phyloP scores from a whole-genome alignment of 2,329 filamentous ascomycete genomes.

The Botrytis elliptica region DNA sequence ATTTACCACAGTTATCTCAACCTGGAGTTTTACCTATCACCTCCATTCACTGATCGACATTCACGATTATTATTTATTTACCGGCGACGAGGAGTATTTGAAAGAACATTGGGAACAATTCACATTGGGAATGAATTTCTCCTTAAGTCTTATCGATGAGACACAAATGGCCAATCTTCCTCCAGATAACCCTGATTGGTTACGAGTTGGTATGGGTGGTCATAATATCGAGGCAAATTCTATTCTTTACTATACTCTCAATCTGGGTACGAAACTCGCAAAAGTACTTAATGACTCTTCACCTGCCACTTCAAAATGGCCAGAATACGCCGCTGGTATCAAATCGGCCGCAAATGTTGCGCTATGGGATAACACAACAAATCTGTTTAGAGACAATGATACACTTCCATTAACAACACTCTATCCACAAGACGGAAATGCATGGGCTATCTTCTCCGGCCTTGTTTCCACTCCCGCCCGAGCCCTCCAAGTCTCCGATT shows the following conservation, averaged over 20 bases:
- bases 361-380: conserved; percentile 28
- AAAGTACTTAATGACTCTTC: conserved; percentile 40
- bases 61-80: conserved; percentile 57
- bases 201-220: conserved; percentile 36
- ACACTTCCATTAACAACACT: conserved; percentile 52
- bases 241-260: conserved; percentile 33
- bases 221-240: conserved; percentile 38
- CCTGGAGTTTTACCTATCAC: conserved; percentile 57
- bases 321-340: conserved; percentile 1
- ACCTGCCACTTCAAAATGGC: neutral
- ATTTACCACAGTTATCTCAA: conserved; percentile 40
- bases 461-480: conserved; percentile 28
- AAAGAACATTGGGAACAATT: conserved; percentile 50
- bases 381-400: conserved; percentile 41
- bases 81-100: conserved; percentile 53
- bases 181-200: conserved; percentile 33
- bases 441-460: conserved; percentile 47
- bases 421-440: conserved; percentile 59
- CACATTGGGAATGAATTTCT: conserved; percentile 46
- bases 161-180: conserved; percentile 40
- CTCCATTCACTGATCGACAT: conserved; percentile 58
- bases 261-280: conserved; percentile 46
- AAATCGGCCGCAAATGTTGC: conserved; percentile 23
- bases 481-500: conserved; percentile 42
- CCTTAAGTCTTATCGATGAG: conserved; percentile 46